Conservation (phyloP, 1,139 yeast species). For the Yamadazyma triangularis region DNA sequence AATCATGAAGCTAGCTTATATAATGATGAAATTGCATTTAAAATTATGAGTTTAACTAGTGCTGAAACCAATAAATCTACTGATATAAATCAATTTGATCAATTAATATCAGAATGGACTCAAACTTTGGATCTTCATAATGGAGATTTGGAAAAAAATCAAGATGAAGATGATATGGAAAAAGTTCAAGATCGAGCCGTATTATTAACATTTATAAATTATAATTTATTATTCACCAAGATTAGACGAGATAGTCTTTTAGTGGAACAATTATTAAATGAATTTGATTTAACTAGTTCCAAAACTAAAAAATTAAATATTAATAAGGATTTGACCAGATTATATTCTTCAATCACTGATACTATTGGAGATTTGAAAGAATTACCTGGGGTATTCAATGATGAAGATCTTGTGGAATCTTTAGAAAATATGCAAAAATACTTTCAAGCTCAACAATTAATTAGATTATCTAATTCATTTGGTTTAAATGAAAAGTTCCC, state of each 20-base stretch:
- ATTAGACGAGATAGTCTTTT: slow-evolving; percentile 66
- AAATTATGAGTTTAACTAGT: slow-evolving; percentile 41
- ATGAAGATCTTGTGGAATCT: slow-evolving; percentile 59
- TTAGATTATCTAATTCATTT: slow-evolving; percentile 48
- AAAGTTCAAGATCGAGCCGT: slow-evolving; percentile 72
- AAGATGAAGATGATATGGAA: slow-evolving; percentile 45
- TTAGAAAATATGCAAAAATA: slow-evolving; percentile 48
- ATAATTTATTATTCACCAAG: slow-evolving; percentile 59
- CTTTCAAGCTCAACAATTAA: slow-evolving; percentile 40
- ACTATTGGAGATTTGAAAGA: slow-evolving; percentile 60
- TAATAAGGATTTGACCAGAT: slow-evolving; percentile 44
- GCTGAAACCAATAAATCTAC: slow-evolving; percentile 19
- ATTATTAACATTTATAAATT: slow-evolving; percentile 68
- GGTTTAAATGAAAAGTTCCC: slow-evolving; percentile 39
- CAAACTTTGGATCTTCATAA: slow-evolving; percentile 44
- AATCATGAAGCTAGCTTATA: slow-evolving; percentile 62
- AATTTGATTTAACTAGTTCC: slow-evolving; percentile 5
- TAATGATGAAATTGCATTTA: slow-evolving; percentile 70
- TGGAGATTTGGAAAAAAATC: slow-evolving; percentile 40
- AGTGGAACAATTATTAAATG: slow-evolving; percentile 27
- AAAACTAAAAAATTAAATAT: slow-evolving; percentile 23
- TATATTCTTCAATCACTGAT: slow-evolving; percentile 44
- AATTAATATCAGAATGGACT: slow-evolving; percentile 32
- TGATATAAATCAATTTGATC: slow-evolving; percentile 28
- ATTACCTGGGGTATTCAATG: slow-evolving; percentile 88